Percentiles rank a stretch among this genome's conserved stretches.
Evolutionary conservation across 75 land plant species (phyloP).

Genomic region (Selaginella moellendorffii): DNA sequence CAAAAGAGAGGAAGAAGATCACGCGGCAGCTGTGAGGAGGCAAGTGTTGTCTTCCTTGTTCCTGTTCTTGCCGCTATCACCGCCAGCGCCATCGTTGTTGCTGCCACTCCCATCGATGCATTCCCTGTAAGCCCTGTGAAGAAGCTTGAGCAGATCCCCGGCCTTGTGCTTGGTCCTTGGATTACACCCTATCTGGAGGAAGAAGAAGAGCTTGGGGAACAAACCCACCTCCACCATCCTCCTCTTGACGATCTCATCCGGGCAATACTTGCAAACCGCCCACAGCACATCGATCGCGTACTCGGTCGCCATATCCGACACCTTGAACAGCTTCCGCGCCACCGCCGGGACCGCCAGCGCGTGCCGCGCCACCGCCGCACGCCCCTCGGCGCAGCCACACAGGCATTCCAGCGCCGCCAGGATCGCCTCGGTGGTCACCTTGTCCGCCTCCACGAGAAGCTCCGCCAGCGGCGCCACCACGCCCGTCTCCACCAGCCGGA

Average conservation of each 20-base stretch:
- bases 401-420: not conserved
- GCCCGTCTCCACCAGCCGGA: not conserved
- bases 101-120: not conserved
- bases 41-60: no score
- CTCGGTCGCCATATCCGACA: conserved; percentile 4
- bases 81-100: no score
- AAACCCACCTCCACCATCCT: not conserved
- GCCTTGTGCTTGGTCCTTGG: conserved; percentile 10
- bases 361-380: not conserved
- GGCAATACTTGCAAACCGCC: conserved; percentile 4
- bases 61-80: no score
- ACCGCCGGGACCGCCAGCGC: not conserved
- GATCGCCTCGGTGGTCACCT: not conserved
- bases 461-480: not conserved
- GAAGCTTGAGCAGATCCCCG: conserved; percentile 8
- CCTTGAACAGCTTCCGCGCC: conserved; percentile 7
- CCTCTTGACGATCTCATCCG: not conserved
- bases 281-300: conserved; percentile 2
- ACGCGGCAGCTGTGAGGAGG: not conserved
- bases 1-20: no score
- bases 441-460: not conserved
- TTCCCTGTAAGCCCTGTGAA: not conserved
- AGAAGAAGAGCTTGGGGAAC: conserved; percentile 9
- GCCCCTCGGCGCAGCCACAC: conserved; percentile 5
- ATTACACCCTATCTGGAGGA: not conserved